Evolutionary conservation across 768 basidiomycete species (phyloP).

Genomic region (Lenzites betulinus): DNA sequence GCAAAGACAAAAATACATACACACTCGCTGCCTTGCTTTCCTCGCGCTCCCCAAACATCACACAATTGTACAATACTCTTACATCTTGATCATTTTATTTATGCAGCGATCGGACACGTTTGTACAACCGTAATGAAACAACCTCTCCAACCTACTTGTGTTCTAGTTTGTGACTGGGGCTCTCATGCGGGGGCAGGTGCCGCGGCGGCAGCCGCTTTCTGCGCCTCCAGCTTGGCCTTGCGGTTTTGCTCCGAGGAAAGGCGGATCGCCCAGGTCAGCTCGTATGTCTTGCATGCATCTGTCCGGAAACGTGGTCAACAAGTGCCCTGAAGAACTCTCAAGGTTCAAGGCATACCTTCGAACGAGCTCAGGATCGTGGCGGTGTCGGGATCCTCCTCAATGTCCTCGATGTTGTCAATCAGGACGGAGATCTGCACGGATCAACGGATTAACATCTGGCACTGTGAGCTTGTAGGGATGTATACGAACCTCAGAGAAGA

Average conservation of each 20-base stretch:
- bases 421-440: constrained; percentile 68
- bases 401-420: constrained; percentile 87
- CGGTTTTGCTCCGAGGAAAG: constrained; percentile 72
- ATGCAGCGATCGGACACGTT: background rate
- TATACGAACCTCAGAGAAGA: constrained; percentile 77
- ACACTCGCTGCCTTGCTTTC: background rate
- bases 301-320: constrained; percentile 7
- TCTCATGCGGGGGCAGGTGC: background rate
- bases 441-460: background rate
- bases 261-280: constrained; percentile 93
- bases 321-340: background rate
- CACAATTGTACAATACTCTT: background rate
- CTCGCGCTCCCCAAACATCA: background rate
- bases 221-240: constrained; percentile 23
- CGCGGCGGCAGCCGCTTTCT: background rate
- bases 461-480: no score
- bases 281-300: constrained; percentile 89
- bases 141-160: background rate
- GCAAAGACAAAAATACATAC: background rate
- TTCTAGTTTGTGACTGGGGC: background rate
- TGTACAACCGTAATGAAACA: background rate
- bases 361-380: constrained; percentile 81
- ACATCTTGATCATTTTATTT: background rate
- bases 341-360: constrained; percentile 58
- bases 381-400: constrained; percentile 82